Conservation (phyloP, 2,329 filamentous ascomycete species). For the Fusarium xyrophilum region DNA sequence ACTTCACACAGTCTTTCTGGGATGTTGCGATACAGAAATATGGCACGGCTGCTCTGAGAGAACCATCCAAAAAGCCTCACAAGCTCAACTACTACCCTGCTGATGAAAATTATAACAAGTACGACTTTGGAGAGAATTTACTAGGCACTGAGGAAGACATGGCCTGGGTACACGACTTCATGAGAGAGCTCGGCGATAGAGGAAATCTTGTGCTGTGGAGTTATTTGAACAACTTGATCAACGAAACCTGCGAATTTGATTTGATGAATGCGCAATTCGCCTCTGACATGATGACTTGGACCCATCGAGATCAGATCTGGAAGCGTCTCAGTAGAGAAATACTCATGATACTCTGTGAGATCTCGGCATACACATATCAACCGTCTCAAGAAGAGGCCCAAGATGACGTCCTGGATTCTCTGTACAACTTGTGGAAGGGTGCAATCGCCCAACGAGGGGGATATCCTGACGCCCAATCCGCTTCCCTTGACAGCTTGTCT, state of each 20-base stretch:
- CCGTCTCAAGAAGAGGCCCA: not conserved
- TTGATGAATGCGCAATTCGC: conserved; percentile 20
- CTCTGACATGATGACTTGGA: not conserved
- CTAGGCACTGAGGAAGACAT: conserved; percentile 1
- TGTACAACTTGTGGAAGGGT: not conserved
- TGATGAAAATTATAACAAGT: not conserved
- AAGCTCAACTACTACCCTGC: conserved; percentile 30
- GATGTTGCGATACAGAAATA: conserved; percentile 33
- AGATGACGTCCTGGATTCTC: not conserved
- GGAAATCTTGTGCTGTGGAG: conserved; percentile 10
- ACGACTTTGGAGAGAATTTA: not conserved
- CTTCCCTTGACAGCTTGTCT: not conserved
- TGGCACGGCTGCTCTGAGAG: conserved; percentile 35
- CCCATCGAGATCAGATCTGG: conserved; percentile 1
- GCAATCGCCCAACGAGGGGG: not conserved
- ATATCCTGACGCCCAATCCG: conserved; percentile 11
- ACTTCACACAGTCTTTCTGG: conserved; percentile 42
- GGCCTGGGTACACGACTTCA: conserved; percentile 3
- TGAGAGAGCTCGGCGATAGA: not conserved
- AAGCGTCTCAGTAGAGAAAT: not conserved
- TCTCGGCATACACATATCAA: not conserved
- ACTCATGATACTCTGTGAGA: conserved; percentile 23
- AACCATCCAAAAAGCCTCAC: conserved; percentile 22
- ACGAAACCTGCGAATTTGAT: conserved; percentile 27
- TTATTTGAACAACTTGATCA: conserved; percentile 32